Conservation (phyloP, 2,329 filamentous ascomycete species). For the Harringtonia aguacate region DNA sequence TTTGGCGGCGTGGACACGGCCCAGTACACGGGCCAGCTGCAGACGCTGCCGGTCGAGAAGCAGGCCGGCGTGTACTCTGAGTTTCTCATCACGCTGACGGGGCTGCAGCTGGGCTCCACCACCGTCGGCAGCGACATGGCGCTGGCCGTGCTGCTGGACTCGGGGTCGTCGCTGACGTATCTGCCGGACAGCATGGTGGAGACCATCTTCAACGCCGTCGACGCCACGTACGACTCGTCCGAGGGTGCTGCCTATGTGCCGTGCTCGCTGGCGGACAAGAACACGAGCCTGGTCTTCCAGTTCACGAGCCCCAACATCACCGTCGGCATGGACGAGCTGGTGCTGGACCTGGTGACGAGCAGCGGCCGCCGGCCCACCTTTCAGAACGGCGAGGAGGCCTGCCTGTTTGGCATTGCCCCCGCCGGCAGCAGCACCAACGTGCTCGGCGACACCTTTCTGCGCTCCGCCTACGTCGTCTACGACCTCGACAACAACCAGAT, state of each 20-base stretch:
- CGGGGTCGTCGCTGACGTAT: conserved; percentile 57
- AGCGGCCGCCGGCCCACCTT: conserved; percentile 39
- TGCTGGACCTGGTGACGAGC: conserved; percentile 39
- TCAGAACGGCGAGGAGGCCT: conserved; percentile 42
- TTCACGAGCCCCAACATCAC: conserved; percentile 43
- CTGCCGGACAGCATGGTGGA: conserved; percentile 46
- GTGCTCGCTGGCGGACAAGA: conserved; percentile 36
- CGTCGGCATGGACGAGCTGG: conserved; percentile 48
- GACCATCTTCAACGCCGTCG: conserved; percentile 46
- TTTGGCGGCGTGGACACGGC: conserved; percentile 65
- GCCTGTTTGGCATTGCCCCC: conserved; percentile 57
- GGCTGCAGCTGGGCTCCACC: conserved; percentile 32
- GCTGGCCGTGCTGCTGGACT: conserved; percentile 58
- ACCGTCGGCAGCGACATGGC: conserved; percentile 36
- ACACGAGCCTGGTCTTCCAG: conserved; percentile 36
- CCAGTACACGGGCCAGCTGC: conserved; percentile 51
- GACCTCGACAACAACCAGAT: conserved; percentile 63
- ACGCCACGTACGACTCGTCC: conserved; percentile 44
- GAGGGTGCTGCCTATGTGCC: conserved; percentile 50
- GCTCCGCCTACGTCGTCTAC: conserved; percentile 67
- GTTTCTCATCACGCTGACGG: conserved; percentile 60
- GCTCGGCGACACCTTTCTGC: conserved; percentile 64
- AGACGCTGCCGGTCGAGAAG: conserved; percentile 56
- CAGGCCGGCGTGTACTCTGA: conserved; percentile 41
- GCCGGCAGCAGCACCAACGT: conserved; percentile 45